These are phyloP conservation scores for Lactuca sativa DNA, from an alignment of 129 eudicot genomes.

Conservation along the genomic window DNA sequence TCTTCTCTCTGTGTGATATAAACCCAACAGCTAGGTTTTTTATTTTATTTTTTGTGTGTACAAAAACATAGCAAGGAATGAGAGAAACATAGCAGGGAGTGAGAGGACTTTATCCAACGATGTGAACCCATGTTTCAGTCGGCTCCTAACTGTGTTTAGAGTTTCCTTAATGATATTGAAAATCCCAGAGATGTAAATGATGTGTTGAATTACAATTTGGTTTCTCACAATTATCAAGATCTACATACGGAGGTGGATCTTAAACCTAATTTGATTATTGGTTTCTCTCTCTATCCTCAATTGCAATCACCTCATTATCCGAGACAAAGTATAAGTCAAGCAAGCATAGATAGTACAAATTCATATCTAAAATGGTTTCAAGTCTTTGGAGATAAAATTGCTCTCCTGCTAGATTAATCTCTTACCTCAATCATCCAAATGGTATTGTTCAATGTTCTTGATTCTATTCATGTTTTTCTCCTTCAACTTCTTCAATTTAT, in stretches of 20 bases:
- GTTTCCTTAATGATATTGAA: slow-evolving; percentile 33
- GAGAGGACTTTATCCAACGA: too few species aligned
- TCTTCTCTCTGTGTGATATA: too few species aligned
- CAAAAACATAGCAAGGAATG: too few species aligned
- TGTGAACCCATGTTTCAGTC: slow-evolving; percentile 50
- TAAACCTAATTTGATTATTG: slow-evolving; percentile 28
- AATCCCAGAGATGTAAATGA: slow-evolving; percentile 27
- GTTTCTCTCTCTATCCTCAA: slow-evolving; percentile 49
- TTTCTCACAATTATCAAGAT: slow-evolving; percentile 33
- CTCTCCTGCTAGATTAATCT: slow-evolving; percentile 89
- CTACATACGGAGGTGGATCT: slow-evolving; percentile 41
- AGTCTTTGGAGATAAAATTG: slow-evolving; percentile 69
- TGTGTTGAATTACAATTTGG: slow-evolving; percentile 31
- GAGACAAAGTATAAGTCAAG: slow-evolving; percentile 40
- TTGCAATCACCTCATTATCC: slow-evolving; percentile 58
- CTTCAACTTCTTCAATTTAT: not conserved
- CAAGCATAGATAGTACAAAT: slow-evolving; percentile 28
- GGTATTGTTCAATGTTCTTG: slow-evolving; percentile 48
- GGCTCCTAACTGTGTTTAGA: slow-evolving; percentile 58
- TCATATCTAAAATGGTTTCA: slow-evolving; percentile 39
- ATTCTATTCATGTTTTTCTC: not conserved
- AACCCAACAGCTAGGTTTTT: too few species aligned
- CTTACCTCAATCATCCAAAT: slow-evolving; percentile 45
- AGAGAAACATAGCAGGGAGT: too few species aligned
- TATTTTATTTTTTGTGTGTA: too few species aligned